Evolutionary conservation across 2,329 filamentous ascomycete species (phyloP).

Genomic region (Hypoxylon sp.): DNA sequence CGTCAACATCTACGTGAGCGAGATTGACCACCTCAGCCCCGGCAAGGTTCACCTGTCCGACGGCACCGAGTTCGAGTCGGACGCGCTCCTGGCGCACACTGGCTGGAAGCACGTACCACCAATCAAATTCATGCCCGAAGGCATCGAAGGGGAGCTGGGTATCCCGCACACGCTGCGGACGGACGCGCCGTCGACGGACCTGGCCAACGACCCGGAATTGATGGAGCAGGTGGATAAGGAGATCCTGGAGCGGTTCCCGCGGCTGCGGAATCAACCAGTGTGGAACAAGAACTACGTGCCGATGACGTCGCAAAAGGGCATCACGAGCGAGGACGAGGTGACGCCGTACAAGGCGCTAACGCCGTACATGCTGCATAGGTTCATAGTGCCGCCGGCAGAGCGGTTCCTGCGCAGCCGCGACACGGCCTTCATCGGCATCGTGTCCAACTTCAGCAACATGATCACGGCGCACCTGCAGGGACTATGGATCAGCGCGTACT

Average conservation of each 20-base stretch:
- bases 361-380: slow-evolving; percentile 54
- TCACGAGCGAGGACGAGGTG: slow-evolving; percentile 36
- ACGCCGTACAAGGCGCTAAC: slow-evolving; percentile 36
- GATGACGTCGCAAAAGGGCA: slow-evolving; percentile 48
- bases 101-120: slow-evolving; percentile 59
- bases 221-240: slow-evolving; percentile 55
- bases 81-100: slow-evolving; percentile 63
- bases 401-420: slow-evolving; percentile 49
- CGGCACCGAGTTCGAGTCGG: slow-evolving; percentile 50
- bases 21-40: slow-evolving; percentile 57
- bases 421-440: slow-evolving; percentile 57
- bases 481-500: slow-evolving; percentile 65
- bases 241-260: slow-evolving; percentile 60
- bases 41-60: slow-evolving; percentile 56
- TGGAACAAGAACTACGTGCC: slow-evolving; percentile 56
- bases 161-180: slow-evolving; percentile 50
- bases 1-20: slow-evolving; percentile 63
- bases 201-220: slow-evolving; percentile 51
- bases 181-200: slow-evolving; percentile 39
- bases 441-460: slow-evolving; percentile 55
- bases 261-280: slow-evolving; percentile 54
- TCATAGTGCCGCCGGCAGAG: slow-evolving; percentile 52
- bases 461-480: slow-evolving; percentile 57
- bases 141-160: slow-evolving; percentile 54
- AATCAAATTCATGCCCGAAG: slow-evolving; percentile 55